Percentiles rank a stretch among this genome's conserved stretches.
These are phyloP conservation scores for Epichloe gansuensis DNA, from an alignment of 2,329 filamentous ascomycete species.

Conservation along the genomic window DNA sequence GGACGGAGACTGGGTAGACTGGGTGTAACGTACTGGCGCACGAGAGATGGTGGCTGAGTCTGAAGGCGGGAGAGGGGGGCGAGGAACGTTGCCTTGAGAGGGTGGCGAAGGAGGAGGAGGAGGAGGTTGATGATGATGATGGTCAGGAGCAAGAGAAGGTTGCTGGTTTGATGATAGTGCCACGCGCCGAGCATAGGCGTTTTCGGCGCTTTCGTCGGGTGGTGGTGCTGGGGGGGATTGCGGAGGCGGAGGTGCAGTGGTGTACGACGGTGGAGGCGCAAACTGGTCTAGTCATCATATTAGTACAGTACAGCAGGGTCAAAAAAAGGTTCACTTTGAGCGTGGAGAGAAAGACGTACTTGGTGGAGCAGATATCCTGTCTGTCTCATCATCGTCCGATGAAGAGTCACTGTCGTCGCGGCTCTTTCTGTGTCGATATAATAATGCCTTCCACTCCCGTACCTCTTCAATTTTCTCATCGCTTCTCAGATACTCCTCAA, in stretches of 20 bases:
- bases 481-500: constrained; percentile 72
- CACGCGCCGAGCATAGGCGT: constrained; percentile 52
- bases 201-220: constrained; percentile 53
- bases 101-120: constrained; percentile 18
- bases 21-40: constrained; percentile 61
- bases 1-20: constrained; percentile 10
- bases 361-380: constrained; percentile 14
- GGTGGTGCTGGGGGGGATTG: constrained; percentile 29
- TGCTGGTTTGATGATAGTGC: constrained; percentile 37
- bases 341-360: constrained; percentile 19
- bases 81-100: constrained; percentile 17
- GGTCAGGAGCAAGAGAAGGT: constrained; percentile 19
- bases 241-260: constrained; percentile 42
- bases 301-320: neutral
- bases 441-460: constrained; percentile 69
- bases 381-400: constrained; percentile 29
- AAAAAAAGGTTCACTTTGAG: neutral
- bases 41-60: constrained; percentile 56
- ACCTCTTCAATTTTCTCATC: constrained; percentile 73
- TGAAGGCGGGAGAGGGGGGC: constrained; percentile 26
- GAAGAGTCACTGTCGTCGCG: constrained; percentile 28
- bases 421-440: constrained; percentile 54
- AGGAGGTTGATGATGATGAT: constrained; percentile 14
- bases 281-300: constrained; percentile 35
- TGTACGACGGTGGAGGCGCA: constrained; percentile 44